Evolutionary conservation across 176 grass and related monocot species (phyloP).

Genomic region (Panicum miliaceum): DNA sequence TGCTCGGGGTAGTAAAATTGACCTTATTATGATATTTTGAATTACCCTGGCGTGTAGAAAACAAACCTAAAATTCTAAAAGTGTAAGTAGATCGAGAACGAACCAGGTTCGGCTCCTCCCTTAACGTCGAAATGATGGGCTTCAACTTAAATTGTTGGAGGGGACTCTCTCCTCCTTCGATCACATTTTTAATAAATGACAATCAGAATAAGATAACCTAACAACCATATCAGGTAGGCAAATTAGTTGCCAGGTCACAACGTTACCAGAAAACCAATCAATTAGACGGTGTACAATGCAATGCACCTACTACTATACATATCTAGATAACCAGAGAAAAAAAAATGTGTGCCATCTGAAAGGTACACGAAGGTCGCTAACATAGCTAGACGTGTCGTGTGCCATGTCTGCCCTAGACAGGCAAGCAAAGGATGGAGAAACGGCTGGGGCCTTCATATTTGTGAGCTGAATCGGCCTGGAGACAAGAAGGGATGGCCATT

Average conservation of each 20-base stretch:
- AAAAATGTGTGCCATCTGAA: not conserved
- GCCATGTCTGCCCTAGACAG: conserved; percentile 11
- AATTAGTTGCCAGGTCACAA: conserved; percentile 28
- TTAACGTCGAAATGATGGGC: not conserved
- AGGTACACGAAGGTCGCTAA: not conserved
- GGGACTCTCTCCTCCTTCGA: not conserved
- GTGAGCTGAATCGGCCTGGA: conserved; percentile 6
- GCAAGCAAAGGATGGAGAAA: not conserved
- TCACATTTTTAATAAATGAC: not conserved
- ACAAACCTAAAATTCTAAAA: no score
- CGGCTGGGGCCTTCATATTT: not conserved
- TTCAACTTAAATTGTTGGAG: not conserved
- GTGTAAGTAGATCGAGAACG: no score
- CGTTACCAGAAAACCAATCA: not conserved
- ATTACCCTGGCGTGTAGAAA: no score
- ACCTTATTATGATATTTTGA: no score
- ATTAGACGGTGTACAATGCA: conserved; percentile 2
- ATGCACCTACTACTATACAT: not conserved
- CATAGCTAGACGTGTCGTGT: not conserved
- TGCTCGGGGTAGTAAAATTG: no score
- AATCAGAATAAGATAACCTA: conserved; percentile 1
- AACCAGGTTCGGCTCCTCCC: not conserved
- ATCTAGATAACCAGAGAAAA: not conserved
- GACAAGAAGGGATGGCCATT: conserved; percentile 9
- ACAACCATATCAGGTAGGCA: not conserved